Evolutionary conservation across 768 basidiomycete species (phyloP).

Genomic region (Ramaria rubella): DNA sequence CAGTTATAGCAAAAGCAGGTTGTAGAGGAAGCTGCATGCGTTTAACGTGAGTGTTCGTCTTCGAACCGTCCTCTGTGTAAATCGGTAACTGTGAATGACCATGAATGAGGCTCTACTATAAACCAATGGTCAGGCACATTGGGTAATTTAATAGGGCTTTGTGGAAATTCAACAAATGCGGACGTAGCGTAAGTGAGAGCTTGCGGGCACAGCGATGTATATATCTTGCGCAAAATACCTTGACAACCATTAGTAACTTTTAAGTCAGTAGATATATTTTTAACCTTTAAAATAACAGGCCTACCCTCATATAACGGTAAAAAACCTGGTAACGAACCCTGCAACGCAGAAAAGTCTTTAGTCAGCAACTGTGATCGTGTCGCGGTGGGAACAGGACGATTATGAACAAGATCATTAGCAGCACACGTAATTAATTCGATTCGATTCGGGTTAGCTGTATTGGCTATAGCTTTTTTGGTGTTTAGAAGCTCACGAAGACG

Average conservation of each 20-base stretch:
- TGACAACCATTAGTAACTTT: slow-evolving; percentile 21
- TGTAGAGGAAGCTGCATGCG: not conserved
- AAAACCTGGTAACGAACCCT: slow-evolving; percentile 25
- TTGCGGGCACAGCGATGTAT: not conserved
- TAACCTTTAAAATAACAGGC: slow-evolving; percentile 29
- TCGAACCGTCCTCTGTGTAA: not conserved
- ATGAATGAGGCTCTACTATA: not conserved
- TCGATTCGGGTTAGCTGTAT: not conserved
- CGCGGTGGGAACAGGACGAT: not conserved
- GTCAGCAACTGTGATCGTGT: slow-evolving; percentile 9
- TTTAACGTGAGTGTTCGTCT: not conserved
- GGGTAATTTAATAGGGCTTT: slow-evolving; percentile 14
- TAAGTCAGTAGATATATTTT: slow-evolving; percentile 27
- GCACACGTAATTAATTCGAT: slow-evolving; percentile 16
- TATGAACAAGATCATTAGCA: not conserved
- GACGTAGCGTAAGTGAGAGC: not conserved
- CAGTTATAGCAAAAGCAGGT: not conserved
- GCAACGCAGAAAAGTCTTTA: slow-evolving; percentile 21
- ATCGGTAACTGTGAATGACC: not conserved
- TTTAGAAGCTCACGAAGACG: slow-evolving; percentile 1
- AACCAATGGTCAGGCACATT: not conserved
- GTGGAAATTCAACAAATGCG: slow-evolving; percentile 18
- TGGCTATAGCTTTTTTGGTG: slow-evolving; percentile 23
- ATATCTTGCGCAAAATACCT: not conserved
- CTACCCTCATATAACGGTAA: slow-evolving; percentile 34